Evolutionary conservation across 2,329 filamentous ascomycete species (phyloP).

Genomic region (Colletotrichum truncatum): DNA sequence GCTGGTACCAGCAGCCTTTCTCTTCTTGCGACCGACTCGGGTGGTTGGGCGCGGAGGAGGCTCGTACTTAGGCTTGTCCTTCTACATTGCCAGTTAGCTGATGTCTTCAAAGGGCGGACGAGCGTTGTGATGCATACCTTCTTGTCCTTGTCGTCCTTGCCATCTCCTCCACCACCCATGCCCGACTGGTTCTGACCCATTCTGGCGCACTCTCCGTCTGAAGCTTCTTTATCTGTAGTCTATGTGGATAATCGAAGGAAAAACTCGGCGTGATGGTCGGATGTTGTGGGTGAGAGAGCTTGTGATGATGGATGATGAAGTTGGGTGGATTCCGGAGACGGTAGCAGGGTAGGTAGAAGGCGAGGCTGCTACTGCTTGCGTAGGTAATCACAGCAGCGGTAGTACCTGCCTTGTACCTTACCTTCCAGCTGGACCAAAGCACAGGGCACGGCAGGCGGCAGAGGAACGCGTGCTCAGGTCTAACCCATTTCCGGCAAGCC

Average conservation of each 20-base stretch:
- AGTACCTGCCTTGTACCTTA: constrained; percentile 1
- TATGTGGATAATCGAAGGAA: not conserved
- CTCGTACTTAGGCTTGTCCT: constrained; percentile 99
- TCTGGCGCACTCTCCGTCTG: not conserved
- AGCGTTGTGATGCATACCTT: constrained; percentile 69
- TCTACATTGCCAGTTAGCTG: constrained; percentile 62
- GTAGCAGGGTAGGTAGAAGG: constrained; percentile 36
- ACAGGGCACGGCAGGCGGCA: constrained; percentile 48
- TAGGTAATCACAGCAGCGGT: constrained; percentile 20
- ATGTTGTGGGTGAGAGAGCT: not conserved
- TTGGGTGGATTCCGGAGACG: constrained; percentile 36
- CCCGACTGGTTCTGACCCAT: constrained; percentile 86
- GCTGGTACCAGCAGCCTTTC: constrained; percentile 91
- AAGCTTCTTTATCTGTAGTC: not conserved
- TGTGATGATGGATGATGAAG: constrained; percentile 27
- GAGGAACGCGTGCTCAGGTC: constrained; percentile 46
- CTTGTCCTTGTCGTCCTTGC: constrained; percentile 89
- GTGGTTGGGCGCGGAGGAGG: constrained; percentile 96
- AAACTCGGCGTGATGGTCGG: not conserved
- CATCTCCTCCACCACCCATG: constrained; percentile 81
- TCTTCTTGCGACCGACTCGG: constrained; percentile 98
- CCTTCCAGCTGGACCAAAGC: not conserved
- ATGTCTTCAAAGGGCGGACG: not conserved
- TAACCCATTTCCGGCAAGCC: not conserved
- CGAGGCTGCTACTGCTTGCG: constrained; percentile 30